A percentile compares a stretch with the other conserved stretches of the same genome.
These are phyloP conservation scores for Fusarium mangiferae DNA, from an alignment of 2,329 filamentous ascomycete species.

Conservation along the genomic window DNA sequence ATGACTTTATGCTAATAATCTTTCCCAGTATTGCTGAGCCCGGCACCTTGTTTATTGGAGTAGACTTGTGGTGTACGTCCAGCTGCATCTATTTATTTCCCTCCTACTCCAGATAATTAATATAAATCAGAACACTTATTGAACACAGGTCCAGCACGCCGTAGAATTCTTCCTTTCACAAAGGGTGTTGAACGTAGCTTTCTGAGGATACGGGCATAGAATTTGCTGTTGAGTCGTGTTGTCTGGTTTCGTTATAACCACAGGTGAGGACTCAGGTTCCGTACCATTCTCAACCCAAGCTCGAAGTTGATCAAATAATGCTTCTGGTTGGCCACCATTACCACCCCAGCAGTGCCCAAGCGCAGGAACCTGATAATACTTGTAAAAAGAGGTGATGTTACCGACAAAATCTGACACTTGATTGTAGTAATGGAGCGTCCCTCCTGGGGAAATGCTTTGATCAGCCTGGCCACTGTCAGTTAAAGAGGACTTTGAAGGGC, in stretches of 20 bases:
- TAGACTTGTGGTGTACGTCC: no score
- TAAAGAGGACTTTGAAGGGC: no score
- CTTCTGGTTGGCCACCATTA: constrained; percentile 30
- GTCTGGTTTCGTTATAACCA: not conserved
- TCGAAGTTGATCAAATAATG: constrained; percentile 39
- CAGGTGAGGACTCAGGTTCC: constrained; percentile 32
- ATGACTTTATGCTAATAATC: no score
- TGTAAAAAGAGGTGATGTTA: constrained; percentile 45
- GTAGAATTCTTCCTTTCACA: not conserved
- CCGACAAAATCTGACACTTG: constrained; percentile 26
- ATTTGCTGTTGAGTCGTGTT: not conserved
- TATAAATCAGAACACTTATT: not conserved
- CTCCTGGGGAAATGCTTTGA: constrained; percentile 22
- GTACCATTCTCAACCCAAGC: constrained; percentile 48
- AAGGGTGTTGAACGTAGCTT: not conserved
- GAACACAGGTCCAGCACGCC: not conserved
- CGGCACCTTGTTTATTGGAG: no score
- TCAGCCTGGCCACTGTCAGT: constrained; percentile 29
- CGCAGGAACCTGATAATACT: constrained; percentile 48
- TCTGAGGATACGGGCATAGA: not conserved
- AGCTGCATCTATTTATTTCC: no score
- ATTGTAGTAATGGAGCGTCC: constrained; percentile 45
- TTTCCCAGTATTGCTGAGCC: no score
- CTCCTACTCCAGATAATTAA: no score
- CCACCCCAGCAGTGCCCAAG: constrained; percentile 49